Base-by-base conservation (phyloP, 129 eudicot species). In the Flaveria ramosissima region DNA sequence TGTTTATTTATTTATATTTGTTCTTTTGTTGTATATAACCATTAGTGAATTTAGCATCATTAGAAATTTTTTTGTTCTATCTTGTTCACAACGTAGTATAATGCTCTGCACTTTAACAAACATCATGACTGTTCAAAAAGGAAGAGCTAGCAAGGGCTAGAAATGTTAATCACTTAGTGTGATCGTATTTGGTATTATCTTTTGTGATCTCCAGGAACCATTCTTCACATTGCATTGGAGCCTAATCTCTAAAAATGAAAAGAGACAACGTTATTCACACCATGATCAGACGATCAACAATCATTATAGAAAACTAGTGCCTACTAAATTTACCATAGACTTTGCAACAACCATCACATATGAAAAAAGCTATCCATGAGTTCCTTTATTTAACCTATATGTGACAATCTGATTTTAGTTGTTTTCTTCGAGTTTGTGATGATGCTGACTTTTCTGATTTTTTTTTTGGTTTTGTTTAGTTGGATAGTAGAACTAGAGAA, bases 371-470 rank as follows among this genome's bases (percentile, higher is more conserved):
- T 36, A 20, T 57, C 16, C 15, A 20, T 57, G 32, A 71, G 32
- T 8, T 50, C 9, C 16, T 48, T 14, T 21, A 21, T 7, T 2
- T 30, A 10, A 10, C 20, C 56, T 20, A 9, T 68, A n/a, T 47
- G 0, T 16, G 61, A 15, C 14, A 71, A 53, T 41, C 53, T 45
- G 19, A 73, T 41, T 73, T 41, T 41, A 57, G 47, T 73, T 68
- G 39, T 73, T 57, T 56, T 57, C 67, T 21, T 56, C 9, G 43
- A 14, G 55, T 41, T 42, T 19, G 24, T 23, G 26, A 52, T 42
- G 78, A 57, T 20, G 41, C 12, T 21, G n/a, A 21, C 32, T 59
- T 2, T 59, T 59, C 26, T 59, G 24, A 59, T 16, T 16, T 23
- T 16, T 20, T 20, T 59, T 59, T 59, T 23, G n/a, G 39, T 23